These are phyloP conservation scores for Dionaea muscipula DNA, from an alignment of 179 eudicot genomes.

Conservation along the genomic window DNA sequence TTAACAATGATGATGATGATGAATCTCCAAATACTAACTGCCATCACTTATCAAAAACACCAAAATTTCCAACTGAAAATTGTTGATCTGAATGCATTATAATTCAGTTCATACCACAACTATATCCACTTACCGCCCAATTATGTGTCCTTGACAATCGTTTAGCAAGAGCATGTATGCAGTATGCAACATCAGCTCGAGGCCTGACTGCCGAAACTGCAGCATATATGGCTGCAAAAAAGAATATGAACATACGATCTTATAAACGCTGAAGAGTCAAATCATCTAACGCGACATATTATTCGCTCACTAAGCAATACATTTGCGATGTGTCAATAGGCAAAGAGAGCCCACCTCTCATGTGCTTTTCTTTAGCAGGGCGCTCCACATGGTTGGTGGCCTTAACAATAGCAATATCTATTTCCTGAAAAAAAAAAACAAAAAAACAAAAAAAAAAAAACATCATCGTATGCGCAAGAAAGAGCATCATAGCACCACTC, in stretches of 20 bases:
- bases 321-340: background rate
- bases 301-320: background rate
- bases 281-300: background rate
- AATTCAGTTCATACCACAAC: background rate
- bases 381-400: slow-evolving; percentile 93
- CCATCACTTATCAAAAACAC: background rate
- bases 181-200: slow-evolving; percentile 90
- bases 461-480: too few species aligned
- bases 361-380: slow-evolving; percentile 78
- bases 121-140: slow-evolving; percentile 73
- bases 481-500: background rate
- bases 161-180: slow-evolving; percentile 85
- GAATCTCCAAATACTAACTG: background rate
- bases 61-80: background rate
- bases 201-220: slow-evolving; percentile 80
- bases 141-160: slow-evolving; percentile 82
- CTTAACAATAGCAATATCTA: slow-evolving; percentile 83
- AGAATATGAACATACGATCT: background rate
- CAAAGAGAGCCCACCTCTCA: slow-evolving; percentile 45
- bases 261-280: background rate
- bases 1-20: too few species aligned
- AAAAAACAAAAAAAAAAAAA: too few species aligned
- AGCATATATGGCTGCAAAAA: slow-evolving; percentile 60
- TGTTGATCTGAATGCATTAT: background rate
- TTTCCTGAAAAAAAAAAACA: slow-evolving; percentile 34